Evolutionary conservation across 306 rosid species (phyloP), one percentile per base, ranked within the genome.

Genomic region (Lathyrus tuberosus): DNA sequence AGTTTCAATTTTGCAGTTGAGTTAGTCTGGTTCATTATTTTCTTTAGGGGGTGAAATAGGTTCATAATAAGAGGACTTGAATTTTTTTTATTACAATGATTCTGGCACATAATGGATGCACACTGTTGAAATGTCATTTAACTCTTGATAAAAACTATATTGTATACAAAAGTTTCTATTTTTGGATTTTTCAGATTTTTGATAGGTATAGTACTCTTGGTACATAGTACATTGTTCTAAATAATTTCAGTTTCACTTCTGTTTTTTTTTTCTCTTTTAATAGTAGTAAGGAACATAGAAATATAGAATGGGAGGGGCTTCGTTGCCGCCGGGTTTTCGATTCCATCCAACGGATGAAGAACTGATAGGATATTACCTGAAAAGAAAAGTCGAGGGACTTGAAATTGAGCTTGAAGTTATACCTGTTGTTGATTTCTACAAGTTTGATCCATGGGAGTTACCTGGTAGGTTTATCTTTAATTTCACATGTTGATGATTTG

Each of bases 311-410:
- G 83, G 65, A 74, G 79, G 79, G 43, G 75, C 79, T 18, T 70
- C 80, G 17, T 81, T 92, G 65, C 98, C 96, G 44, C 98, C 96
- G 0, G 98, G 95, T 48, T 92, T 92, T 47, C 78, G 98, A 3
- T 92, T 92, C 74, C 96, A 89, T 69, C 98, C 98, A 26, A 92
- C 95, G 6, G 98, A 92, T 73, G 96, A 84, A 65, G 98, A 92
- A 69, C 37, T 92, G 74, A 84, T 92, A 48, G 95, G 88, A 40
- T 92, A 92, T 73, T 92, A 92, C 80, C 86, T 92, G 8, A 82
- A 79, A 65, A 89, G 98, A 66, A 92, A 92, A 69, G 88, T 89
- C 33, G 87, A 87, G 40, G 88, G 92, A 12, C 95, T 87, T 28
- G 78, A 86, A 73, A 86, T 92, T 66, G 98, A 92, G 81, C 96